These are phyloP conservation scores for Moniliophthora roreri DNA, from an alignment of 1,284 basidiomycete genomes.

Conservation along the genomic window DNA sequence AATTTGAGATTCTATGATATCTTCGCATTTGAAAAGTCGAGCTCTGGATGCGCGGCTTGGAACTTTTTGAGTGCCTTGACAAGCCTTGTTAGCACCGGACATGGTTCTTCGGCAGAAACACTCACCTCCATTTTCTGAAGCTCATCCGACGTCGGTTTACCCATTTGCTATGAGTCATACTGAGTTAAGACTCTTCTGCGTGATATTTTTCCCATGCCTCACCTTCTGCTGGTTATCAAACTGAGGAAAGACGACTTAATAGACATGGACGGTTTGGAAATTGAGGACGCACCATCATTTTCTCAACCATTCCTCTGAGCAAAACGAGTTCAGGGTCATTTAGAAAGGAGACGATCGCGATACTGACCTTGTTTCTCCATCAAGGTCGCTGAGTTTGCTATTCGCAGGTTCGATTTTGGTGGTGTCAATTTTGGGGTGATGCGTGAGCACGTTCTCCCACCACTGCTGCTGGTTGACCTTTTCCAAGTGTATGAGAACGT, in stretches of 20 bases:
- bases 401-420: conserved; percentile 95
- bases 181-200: conserved; percentile 8
- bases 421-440: conserved; percentile 97
- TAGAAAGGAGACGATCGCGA: conserved; percentile 8
- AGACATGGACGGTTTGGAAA: conserved; percentile 14
- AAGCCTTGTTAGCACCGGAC: conserved; percentile 7
- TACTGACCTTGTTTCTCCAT: conserved; percentile 82
- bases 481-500: conserved; percentile 80
- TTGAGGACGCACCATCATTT: conserved; percentile 88
- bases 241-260: conserved; percentile 40
- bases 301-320: conserved; percentile 93
- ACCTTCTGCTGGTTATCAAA: conserved; percentile 98
- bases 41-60: conserved; percentile 86
- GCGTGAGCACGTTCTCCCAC: conserved; percentile 97
- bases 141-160: conserved; percentile 92
- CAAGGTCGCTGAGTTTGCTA: conserved; percentile 94
- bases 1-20: conserved; percentile 51
- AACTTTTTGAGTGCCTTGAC: conserved; percentile 85
- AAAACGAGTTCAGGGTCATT: conserved; percentile 5
- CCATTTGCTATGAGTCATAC: conserved; percentile 73
- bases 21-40: conserved; percentile 94
- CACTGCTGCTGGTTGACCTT: conserved; percentile 88
- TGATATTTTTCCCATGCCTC: conserved; percentile 13
- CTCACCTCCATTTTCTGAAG: conserved; percentile 84
- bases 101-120: neutral